Conservation (phyloP, 768 basidiomycete species). For the Rhodotorula graminis region DNA sequence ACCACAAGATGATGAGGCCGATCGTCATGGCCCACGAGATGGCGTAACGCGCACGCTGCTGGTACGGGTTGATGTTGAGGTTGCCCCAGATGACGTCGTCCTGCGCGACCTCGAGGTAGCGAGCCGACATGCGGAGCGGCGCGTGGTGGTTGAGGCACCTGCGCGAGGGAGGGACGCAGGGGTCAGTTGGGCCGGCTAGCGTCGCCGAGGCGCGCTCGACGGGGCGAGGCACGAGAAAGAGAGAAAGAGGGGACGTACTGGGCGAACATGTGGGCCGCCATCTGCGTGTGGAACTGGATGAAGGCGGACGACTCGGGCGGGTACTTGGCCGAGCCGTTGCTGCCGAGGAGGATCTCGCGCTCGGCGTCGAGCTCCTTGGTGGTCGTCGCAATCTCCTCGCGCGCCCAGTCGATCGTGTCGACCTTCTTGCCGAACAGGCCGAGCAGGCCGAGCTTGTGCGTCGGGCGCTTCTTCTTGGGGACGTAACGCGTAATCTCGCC, state of each 20-base stretch:
- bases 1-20: conserved; percentile 79
- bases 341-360: conserved; percentile 46
- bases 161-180: not conserved
- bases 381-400: conserved; percentile 56
- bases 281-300: conserved; percentile 81
- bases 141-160: conserved; percentile 39
- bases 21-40: conserved; percentile 71
- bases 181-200: too few relatives aligned
- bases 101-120: conserved; percentile 76
- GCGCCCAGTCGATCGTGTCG: conserved; percentile 82
- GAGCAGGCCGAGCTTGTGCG: conserved; percentile 56
- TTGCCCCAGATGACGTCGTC: conserved; percentile 90
- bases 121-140: conserved; percentile 58
- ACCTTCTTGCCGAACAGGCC: conserved; percentile 77
- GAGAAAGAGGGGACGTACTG: conserved; percentile 49
- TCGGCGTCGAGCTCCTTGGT: conserved; percentile 52
- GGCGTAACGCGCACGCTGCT: conserved; percentile 62
- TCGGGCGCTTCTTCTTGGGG: conserved; percentile 68
- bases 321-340: conserved; percentile 55
- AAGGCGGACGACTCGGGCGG: conserved; percentile 51
- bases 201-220: conserved; percentile 51
- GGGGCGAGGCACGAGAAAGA: conserved; percentile 66
- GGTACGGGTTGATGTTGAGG: conserved; percentile 82
- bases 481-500: conserved; percentile 59
- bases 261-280: conserved; percentile 81